phyloP scores from a whole-genome alignment of 169 alveolate genomes.

The Besnoitia besnoiti region DNA sequence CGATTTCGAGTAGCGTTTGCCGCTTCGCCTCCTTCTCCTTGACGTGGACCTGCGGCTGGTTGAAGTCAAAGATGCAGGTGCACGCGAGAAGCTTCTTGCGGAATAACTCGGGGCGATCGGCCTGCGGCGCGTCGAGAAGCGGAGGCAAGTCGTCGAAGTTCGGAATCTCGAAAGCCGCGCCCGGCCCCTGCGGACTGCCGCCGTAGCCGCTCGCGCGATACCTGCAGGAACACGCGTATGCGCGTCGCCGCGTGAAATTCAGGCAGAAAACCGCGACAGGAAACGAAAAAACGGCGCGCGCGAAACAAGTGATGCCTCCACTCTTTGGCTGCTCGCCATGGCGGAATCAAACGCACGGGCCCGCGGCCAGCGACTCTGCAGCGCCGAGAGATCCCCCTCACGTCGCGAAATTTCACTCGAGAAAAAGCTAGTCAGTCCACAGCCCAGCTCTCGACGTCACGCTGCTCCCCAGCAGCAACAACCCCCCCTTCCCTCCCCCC shows the following conservation, averaged over 20 bases:
- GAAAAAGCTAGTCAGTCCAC: too few relatives aligned
- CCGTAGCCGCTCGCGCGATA: neutral
- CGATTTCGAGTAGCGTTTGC: slow-evolving; percentile 86
- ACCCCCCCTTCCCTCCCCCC: too few relatives aligned
- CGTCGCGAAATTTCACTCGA: too few relatives aligned
- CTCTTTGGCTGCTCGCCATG: neutral
- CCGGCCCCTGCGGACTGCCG: neutral
- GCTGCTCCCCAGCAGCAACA: neutral
- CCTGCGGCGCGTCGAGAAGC: slow-evolving; percentile 78
- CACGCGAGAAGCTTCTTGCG: slow-evolving; percentile 86
- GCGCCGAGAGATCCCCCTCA: too few relatives aligned
- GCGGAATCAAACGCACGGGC: neutral
- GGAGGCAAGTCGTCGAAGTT: slow-evolving; percentile 72
- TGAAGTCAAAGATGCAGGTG: slow-evolving; percentile 80
- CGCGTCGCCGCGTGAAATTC: neutral
- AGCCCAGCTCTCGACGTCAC: too few relatives aligned
- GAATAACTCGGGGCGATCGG: slow-evolving; percentile 79
- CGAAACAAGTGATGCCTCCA: neutral
- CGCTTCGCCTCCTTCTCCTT: slow-evolving; percentile 84
- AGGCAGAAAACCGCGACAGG: neutral
- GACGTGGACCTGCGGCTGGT: slow-evolving; percentile 63
- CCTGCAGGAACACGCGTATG: neutral
- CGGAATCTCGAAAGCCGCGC: slow-evolving; percentile 11
- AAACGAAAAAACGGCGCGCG: neutral
- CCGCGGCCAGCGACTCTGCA: neutral